Evolutionary conservation across 2,329 filamentous ascomycete genomes (phyloP).

Genomic region (Hymenoscyphus occultus): DNA sequence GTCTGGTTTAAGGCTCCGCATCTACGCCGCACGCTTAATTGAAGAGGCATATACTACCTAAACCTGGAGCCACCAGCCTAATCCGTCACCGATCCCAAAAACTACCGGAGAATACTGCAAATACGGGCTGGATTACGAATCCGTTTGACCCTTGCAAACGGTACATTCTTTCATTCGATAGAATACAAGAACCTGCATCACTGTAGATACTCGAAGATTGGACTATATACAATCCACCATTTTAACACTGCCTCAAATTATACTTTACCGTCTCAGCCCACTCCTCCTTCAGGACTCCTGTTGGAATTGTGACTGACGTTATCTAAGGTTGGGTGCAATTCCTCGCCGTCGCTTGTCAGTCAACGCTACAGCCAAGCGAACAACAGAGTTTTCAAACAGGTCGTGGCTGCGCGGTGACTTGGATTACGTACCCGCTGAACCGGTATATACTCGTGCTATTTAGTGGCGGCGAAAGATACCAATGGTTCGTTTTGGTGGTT

Average conservation of each 20-base stretch:
- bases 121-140: neutral
- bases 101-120: conserved; percentile 4
- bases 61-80: neutral
- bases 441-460: neutral
- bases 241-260: conserved; percentile 2
- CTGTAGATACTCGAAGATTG: neutral
- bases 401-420: neutral
- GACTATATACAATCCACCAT: neutral
- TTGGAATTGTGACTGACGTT: conserved; percentile 4
- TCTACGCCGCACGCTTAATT: conserved; percentile 13
- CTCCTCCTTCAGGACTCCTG: neutral
- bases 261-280: neutral
- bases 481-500: neutral
- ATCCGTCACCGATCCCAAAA: neutral
- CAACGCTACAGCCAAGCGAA: neutral
- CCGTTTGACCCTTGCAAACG: neutral
- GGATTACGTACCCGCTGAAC: neutral
- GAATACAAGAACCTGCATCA: neutral
- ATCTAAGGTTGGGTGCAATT: neutral
- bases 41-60: neutral
- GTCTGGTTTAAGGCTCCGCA: conserved; percentile 9
- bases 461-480: neutral
- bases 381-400: neutral
- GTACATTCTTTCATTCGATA: neutral
- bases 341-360: conserved; percentile 3